A percentile compares a stretch with the other conserved stretches of the same genome.
Evolutionary conservation across 2,329 filamentous ascomycete species (phyloP).

Genomic region (Geosmithia morbida): DNA sequence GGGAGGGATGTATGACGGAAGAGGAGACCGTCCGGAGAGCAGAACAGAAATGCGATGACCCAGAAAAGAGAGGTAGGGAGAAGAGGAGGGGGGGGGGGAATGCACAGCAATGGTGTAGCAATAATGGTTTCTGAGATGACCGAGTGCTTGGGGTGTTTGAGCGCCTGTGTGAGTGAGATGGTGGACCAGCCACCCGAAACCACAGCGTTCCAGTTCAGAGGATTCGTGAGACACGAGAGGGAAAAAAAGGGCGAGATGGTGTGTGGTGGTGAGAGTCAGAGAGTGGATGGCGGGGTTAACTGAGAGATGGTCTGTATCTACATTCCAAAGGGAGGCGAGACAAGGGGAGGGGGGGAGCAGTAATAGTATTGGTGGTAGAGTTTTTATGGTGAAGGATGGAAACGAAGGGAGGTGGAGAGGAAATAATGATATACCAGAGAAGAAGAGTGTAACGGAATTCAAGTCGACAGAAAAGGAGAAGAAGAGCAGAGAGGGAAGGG

Average conservation of each 20-base stretch:
- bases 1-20: too few relatives aligned
- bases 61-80: too few relatives aligned
- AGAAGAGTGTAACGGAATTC: neutral
- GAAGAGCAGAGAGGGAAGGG: neutral
- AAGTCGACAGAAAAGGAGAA: neutral
- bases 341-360: neutral
- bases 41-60: too few relatives aligned
- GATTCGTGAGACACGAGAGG: neutral
- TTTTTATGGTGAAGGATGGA: too few relatives aligned
- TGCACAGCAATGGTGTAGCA: neutral
- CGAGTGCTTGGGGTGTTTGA: too few relatives aligned
- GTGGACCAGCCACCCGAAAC: neutral
- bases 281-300: neutral
- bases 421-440: too few relatives aligned
- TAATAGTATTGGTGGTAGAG: too few relatives aligned
- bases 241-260: neutral
- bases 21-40: too few relatives aligned
- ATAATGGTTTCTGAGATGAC: neutral
- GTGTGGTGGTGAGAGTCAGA: neutral
- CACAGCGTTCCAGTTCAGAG: neutral
- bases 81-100: neutral
- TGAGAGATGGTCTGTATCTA: too few relatives aligned
- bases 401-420: too few relatives aligned
- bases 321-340: neutral
- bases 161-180: too few relatives aligned